Base-by-base conservation (phyloP, 192 early-diverging fungal species). In the Oehlia diaphana region DNA sequence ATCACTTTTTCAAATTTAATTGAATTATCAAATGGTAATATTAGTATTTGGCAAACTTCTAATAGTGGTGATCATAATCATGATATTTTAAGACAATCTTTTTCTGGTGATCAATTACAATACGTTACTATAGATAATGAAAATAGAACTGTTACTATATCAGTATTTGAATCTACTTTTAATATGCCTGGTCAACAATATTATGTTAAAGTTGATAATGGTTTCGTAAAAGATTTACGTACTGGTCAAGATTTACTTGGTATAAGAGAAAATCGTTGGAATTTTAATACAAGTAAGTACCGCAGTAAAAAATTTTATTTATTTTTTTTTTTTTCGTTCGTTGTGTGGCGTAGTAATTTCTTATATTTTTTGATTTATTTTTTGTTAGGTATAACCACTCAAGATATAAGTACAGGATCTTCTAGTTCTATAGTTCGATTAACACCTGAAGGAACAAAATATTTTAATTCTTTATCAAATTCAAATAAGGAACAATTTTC, bases 141-240 rank as follows among this genome's bases (percentile, higher is more conserved):
- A 8, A 35, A 21, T 33, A n/a, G 2, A 14, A 62, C 73, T 2
- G 50, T 74, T 53, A 12, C 12, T 13, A 9, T 53, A 9, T 10
- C 8, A 2, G 72, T 74, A 9, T 9, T 74, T 19, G 21, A 58
- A 1, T 53, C 47, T 16, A 74, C 73, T 14, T 74, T 74, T 58
- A 74, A 74, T 28, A 26, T 8, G 13, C 35, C 33, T 9, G 49
- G 26, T 74, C n/a, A 28, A 31, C 16, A 2, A 13, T 74, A 74
- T 74, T 74, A 61, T 74, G 26, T 58, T 61, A 74, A 44, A 13
- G 16, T 62, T 8, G 73, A 74, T 19, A 74, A 74, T 62, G 49
- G 58, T 16, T 74, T 74, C 12, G 73, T 74, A 8, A 74, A 58
- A 74, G 47, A 50, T 61, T 16, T 28, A 4, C 14, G 10, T 19